Conservation (phyloP, 2,329 filamentous ascomycete genomes). For the Fonsecaea multimorphosa region DNA sequence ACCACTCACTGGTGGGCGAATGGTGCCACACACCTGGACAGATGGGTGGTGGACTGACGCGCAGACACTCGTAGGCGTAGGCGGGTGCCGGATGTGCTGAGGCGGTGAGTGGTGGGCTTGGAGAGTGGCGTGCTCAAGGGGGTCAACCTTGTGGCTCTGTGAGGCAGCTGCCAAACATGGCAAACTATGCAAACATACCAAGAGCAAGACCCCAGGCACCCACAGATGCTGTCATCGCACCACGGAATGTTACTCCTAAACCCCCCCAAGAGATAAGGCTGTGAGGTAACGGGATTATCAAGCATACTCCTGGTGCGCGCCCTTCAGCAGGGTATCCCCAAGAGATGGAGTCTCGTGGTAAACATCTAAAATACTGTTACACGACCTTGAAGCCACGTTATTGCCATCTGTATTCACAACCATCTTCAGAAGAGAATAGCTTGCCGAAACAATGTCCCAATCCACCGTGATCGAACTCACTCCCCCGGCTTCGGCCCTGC, state of each 20-base stretch:
- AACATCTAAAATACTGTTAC: not conserved
- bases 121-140: slow-evolving; percentile 9
- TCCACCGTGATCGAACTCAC: slow-evolving; percentile 19
- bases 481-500: slow-evolving; percentile 6
- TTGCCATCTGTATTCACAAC: not conserved
- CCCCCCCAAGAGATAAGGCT: not conserved
- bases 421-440: not conserved
- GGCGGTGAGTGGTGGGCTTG: slow-evolving; percentile 1
- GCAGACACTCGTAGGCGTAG: not conserved
- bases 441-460: slow-evolving; percentile 9
- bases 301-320: not conserved
- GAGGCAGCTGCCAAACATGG: too few species aligned
- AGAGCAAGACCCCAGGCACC: too few species aligned
- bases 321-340: too few species aligned
- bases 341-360: not conserved
- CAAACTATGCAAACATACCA: slow-evolving; percentile 11
- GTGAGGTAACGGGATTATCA: not conserved
- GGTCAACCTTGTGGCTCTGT: not conserved
- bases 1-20: too few species aligned
- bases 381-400: not conserved
- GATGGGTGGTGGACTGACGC: slow-evolving; percentile 27
- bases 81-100: not conserved
- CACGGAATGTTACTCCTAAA: not conserved
- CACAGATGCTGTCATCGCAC: too few species aligned
- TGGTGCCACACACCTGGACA: too few species aligned